Percentiles rank a stretch among this genome's conserved stretches.
Evolutionary conservation across 1,284 basidiomycete genomes (phyloP).

Genomic region (Stygiomarasmius scandens): DNA sequence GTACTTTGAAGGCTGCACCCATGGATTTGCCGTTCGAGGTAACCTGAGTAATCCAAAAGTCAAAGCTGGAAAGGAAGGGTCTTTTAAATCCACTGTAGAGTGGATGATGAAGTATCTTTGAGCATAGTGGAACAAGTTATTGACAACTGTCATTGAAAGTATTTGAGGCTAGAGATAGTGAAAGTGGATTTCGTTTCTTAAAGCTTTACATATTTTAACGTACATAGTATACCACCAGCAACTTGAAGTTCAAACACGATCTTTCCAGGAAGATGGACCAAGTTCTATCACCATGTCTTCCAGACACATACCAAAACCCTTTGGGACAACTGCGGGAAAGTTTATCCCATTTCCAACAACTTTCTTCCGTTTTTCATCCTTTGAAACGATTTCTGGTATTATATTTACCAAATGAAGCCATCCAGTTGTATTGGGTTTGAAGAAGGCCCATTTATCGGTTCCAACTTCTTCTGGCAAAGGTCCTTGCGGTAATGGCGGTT

Average conservation of each 20-base stretch:
- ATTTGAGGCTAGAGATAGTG: too few relatives aligned
- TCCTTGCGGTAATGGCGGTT: constrained; percentile 16
- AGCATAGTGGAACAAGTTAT: not conserved
- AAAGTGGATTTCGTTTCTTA: too few relatives aligned
- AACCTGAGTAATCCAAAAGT: constrained; percentile 6
- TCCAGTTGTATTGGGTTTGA: constrained; percentile 1
- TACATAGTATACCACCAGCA: too few relatives aligned
- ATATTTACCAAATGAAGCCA: constrained; percentile 1
- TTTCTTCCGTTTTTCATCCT: constrained; percentile 5
- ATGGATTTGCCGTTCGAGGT: constrained; percentile 7
- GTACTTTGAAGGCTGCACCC: constrained; percentile 45
- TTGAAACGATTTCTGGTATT: not conserved
- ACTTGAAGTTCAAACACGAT: not conserved
- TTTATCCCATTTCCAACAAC: constrained; percentile 10
- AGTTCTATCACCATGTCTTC: not conserved
- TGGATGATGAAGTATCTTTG: constrained; percentile 47
- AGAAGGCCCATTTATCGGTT: constrained; percentile 1
- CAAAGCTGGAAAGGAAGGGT: constrained; percentile 4
- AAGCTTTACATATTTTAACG: too few relatives aligned
- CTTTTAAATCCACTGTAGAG: constrained; percentile 35
- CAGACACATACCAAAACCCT: not conserved
- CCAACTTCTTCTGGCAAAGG: constrained; percentile 4
- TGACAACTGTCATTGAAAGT: too few relatives aligned
- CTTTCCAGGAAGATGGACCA: constrained; percentile 3
- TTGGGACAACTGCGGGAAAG: constrained; percentile 9